A percentile compares a stretch with the other conserved stretches of the same genome.
Evolutionary conservation across 257 asterid species (phyloP).

Genomic region (Fraxinus excelsior): DNA sequence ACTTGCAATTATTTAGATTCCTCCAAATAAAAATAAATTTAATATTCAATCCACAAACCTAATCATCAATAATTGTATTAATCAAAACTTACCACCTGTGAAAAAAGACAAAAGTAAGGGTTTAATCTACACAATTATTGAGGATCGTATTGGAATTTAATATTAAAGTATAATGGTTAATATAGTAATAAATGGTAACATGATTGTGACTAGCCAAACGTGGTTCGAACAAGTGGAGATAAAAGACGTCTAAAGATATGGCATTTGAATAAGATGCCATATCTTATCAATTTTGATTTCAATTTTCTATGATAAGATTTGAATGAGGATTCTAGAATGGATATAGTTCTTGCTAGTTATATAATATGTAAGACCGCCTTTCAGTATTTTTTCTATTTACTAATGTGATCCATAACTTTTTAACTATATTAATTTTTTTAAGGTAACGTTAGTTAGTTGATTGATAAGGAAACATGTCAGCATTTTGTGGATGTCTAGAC

Average conservation of each 20-base stretch:
- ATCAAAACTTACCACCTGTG: not conserved
- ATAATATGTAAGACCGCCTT: too few relatives aligned
- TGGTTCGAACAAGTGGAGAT: conserved; percentile 2
- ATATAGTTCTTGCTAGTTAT: not conserved
- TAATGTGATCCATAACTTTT: too few relatives aligned
- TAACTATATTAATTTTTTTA: too few relatives aligned
- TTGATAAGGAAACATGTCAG: too few relatives aligned
- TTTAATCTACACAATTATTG: not conserved
- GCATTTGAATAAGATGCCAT: not conserved
- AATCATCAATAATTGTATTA: not conserved
- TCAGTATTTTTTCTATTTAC: too few relatives aligned
- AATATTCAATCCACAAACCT: not conserved
- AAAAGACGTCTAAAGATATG: not conserved
- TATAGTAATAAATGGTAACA: not conserved
- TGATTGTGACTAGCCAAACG: not conserved
- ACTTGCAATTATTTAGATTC: not conserved
- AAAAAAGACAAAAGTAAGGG: not conserved
- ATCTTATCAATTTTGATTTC: not conserved
- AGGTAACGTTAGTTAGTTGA: too few relatives aligned
- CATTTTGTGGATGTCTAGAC: too few relatives aligned
- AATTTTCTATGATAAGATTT: not conserved
- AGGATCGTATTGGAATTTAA: not conserved
- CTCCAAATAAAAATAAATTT: not conserved
- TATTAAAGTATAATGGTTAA: not conserved
- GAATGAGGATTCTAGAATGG: not conserved